A percentile compares a stretch with the other conserved stretches of the same genome.
phyloP scores from a whole-genome alignment of 1,139 yeast species.

The Arxiozyma slooffiae region DNA sequence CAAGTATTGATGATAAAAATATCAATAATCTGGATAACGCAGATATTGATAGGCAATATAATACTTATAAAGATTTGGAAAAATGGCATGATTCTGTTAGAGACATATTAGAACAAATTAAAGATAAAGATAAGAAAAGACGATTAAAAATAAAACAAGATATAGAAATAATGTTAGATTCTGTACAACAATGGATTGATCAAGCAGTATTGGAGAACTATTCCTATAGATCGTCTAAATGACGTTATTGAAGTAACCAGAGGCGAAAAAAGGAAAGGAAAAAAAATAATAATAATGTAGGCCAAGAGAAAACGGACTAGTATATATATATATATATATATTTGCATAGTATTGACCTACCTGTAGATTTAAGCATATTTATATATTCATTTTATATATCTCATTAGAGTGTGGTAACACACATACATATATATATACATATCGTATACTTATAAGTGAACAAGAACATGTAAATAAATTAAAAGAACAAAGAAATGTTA shows the following conservation, averaged over 20 bases:
- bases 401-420: neutral
- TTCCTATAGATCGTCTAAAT: neutral
- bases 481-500: neutral
- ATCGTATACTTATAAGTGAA: neutral
- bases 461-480: neutral
- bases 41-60: neutral
- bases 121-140: neutral
- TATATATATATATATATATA: no score
- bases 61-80: neutral
- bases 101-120: neutral
- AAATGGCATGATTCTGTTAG: neutral
- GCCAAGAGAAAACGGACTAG: no score
- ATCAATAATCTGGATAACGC: neutral
- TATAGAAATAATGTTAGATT: neutral
- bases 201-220: slow-evolving; percentile 1
- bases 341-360: no score
- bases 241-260: neutral
- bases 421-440: no score
- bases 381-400: neutral
- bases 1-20: no score
- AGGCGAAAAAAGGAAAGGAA: no score
- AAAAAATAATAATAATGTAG: no score
- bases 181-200: slow-evolving; percentile 1
- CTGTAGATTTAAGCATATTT: neutral
- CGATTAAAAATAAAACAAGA: neutral